Evolutionary conservation across 495 filamentous ascomycete species (phyloP).

Genomic region (Aspergillus carlsbadensis): DNA sequence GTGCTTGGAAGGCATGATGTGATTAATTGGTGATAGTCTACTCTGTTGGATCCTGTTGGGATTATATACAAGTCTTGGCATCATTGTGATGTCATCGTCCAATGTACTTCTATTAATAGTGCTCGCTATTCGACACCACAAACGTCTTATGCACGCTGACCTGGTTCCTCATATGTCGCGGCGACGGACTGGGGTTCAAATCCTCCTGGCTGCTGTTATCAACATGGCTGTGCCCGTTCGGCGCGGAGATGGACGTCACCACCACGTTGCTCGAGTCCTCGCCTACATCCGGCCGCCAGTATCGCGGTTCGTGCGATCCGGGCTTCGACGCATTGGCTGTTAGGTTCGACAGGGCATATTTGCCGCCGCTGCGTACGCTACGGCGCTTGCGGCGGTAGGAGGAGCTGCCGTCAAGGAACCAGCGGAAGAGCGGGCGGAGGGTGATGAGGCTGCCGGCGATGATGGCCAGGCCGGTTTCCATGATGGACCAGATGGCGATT

Average conservation of each 20-base stretch:
- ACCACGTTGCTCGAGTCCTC: neutral
- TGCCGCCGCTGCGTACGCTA: neutral
- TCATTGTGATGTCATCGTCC: too few relatives aligned
- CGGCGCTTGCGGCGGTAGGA: neutral
- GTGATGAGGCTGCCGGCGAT: conserved; percentile 37
- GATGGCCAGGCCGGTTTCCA: conserved; percentile 37
- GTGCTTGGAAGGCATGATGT: neutral
- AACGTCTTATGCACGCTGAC: conserved; percentile 6
- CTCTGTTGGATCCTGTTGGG: too few relatives aligned
- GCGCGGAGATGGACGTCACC: conserved; percentile 1
- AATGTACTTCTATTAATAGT: neutral
- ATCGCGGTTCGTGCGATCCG: neutral
- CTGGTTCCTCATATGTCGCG: neutral
- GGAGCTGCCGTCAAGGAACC: conserved; percentile 3
- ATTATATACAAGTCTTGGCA: too few relatives aligned
- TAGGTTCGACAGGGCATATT: neutral
- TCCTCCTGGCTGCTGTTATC: neutral
- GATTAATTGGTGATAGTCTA: too few relatives aligned
- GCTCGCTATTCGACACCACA: neutral
- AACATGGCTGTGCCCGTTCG: neutral
- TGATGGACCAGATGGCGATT: conserved; percentile 32
- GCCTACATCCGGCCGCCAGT: neutral
- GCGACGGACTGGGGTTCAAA: neutral
- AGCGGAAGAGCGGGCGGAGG: conserved; percentile 25
- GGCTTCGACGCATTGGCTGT: neutral